Evolutionary conservation across 139 green algal species (phyloP), one percentile per base, ranked within the genome.

Genomic region (Chlorella vulgaris): DNA sequence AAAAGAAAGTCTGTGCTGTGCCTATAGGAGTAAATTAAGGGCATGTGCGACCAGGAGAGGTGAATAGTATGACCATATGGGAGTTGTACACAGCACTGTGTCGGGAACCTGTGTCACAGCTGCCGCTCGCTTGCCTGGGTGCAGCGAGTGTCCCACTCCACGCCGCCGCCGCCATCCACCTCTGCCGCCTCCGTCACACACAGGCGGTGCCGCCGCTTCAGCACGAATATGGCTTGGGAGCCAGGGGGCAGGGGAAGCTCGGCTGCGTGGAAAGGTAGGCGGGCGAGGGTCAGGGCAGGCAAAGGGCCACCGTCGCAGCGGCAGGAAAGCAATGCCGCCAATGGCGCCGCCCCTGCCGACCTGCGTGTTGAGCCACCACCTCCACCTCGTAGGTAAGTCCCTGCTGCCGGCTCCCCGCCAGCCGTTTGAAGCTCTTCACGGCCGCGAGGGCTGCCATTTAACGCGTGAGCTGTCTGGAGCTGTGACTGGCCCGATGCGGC

Each of bases 141-240:
- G 74, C 74, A 80, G 22, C n/a, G 28, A 4, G 74, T 80, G 58
- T 62, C 70, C 74, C 74, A 80, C 39, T 80, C 74, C 58, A 80
- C 74, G 4, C 39, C 58, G 38, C 74, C 74, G 0, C 33, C n/a
- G 4, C 4, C 74, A 31, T 70, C 74, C 15, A 80, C 58, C 18
- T 43, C 39, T n/a, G 66, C 74, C 1, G 74, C 28, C 29, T 80
- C 74, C 0, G 74, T 80, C 28, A 80, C 58, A 19, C 58, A 61
- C 28, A 80, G 58, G 29, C 74, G 28, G 74, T 58, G 18, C 22
- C 74, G 74, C 10, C 74, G 74, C 38, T 80, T 80, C 24, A 80
- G 58, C 15, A 80, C 28, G n/a, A 80, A 80, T 6, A 26, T 36
- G 7, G 74, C 74, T 0, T n/a, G 40, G 1, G 74, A 36, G 15